These are phyloP conservation scores for Starmerella stigmatis DNA, from an alignment of 805 yeast genomes.

Conservation along the genomic window DNA sequence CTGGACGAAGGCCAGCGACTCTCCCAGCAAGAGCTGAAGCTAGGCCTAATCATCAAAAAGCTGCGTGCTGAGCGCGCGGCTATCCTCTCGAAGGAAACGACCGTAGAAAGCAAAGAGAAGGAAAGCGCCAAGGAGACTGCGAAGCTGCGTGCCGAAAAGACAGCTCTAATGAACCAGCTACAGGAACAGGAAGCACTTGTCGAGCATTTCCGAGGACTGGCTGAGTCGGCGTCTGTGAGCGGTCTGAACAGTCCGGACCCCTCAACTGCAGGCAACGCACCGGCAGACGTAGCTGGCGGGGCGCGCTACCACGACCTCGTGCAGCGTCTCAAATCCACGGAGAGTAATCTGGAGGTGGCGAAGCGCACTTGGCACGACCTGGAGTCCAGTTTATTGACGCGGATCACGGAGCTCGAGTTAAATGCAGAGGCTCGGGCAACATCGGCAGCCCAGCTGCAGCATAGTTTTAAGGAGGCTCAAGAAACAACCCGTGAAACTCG, in stretches of 20 bases:
- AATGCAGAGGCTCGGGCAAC: constrained; percentile 1
- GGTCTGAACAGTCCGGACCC: background rate
- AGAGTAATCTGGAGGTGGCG: constrained; percentile 61
- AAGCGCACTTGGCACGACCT: constrained; percentile 75
- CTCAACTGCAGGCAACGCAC: background rate
- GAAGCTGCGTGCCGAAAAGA: constrained; percentile 34
- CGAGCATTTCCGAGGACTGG: constrained; percentile 54
- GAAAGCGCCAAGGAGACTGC: constrained; percentile 18
- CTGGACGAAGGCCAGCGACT: constrained; percentile 34
- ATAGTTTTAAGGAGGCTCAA: constrained; percentile 15
- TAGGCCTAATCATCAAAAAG: constrained; percentile 55
- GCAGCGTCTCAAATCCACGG: constrained; percentile 36
- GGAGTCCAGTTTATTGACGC: constrained; percentile 51
- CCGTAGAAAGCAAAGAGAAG: background rate
- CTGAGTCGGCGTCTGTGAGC: constrained; percentile 34
- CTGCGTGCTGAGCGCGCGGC: constrained; percentile 43
- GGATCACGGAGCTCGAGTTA: constrained; percentile 32
- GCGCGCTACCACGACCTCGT: constrained; percentile 33
- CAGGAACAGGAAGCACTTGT: constrained; percentile 37
- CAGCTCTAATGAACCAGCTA: constrained; percentile 28
- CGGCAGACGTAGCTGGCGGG: background rate
- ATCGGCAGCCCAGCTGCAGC: constrained; percentile 8
- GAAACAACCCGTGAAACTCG: constrained; percentile 7
- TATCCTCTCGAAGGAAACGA: constrained; percentile 26
- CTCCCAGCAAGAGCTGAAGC: constrained; percentile 46